A percentile compares a stretch with the other conserved stretches of the same genome.
These are phyloP conservation scores for Cercophora sp. DNA, from an alignment of 495 filamentous ascomycete genomes.

Conservation along the genomic window DNA sequence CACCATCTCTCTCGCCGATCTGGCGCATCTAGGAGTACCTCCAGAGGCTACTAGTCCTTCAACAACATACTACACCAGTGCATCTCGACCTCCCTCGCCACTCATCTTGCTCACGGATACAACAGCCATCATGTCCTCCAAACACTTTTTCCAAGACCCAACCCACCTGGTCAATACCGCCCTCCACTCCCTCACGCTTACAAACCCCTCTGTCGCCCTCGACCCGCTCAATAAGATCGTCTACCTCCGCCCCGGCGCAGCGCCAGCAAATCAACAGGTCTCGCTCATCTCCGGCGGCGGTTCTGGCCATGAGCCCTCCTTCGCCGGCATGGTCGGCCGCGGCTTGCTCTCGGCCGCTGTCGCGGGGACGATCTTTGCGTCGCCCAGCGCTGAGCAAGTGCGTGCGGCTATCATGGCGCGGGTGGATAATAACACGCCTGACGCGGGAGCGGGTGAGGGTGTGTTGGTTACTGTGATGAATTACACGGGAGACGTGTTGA, in stretches of 20 bases:
- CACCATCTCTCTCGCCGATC: too few species aligned
- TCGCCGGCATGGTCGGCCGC: slow-evolving; percentile 61
- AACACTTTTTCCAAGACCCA: slow-evolving; percentile 92
- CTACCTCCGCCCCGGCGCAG: slow-evolving; percentile 60
- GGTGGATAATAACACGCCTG: slow-evolving; percentile 55
- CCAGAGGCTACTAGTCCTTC: too few species aligned
- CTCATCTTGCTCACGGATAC: not conserved
- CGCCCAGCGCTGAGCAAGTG: slow-evolving; percentile 82
- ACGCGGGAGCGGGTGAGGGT: slow-evolving; percentile 36
- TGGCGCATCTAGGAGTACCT: too few species aligned
- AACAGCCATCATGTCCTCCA: slow-evolving; percentile 49
- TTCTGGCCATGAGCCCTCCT: slow-evolving; percentile 89
- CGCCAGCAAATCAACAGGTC: slow-evolving; percentile 47
- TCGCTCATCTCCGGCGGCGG: slow-evolving; percentile 87
- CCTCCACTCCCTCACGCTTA: slow-evolving; percentile 71
- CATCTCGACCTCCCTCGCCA: not conserved
- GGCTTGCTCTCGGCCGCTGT: slow-evolving; percentile 84
- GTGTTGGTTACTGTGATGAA: slow-evolving; percentile 69
- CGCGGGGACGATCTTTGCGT: slow-evolving; percentile 91
- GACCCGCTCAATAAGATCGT: slow-evolving; percentile 82
- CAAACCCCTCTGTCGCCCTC: slow-evolving; percentile 79
- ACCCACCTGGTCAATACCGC: slow-evolving; percentile 73
- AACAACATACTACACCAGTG: too few species aligned
- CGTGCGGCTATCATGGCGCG: slow-evolving; percentile 68
- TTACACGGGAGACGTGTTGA: slow-evolving; percentile 80